Evolutionary conservation across 1,139 yeast species (phyloP).

Genomic region (Zygosaccharomyces pseudobailii): DNA sequence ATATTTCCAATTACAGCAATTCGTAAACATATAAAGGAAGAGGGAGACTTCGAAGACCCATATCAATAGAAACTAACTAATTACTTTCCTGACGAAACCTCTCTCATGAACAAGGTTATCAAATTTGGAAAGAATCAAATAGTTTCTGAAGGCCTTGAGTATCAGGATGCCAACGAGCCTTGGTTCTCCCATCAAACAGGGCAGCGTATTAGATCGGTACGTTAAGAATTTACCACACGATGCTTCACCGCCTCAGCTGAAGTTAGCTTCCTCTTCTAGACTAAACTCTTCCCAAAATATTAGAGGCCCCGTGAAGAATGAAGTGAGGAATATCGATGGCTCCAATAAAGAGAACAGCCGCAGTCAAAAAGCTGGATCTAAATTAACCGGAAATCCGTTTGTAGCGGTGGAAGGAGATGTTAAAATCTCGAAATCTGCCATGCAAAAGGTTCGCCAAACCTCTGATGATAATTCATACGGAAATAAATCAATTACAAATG

Average conservation of each 20-base stretch:
- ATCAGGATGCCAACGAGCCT: background rate
- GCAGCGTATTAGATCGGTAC: slow-evolving; percentile 28
- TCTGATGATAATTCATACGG: background rate
- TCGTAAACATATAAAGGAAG: background rate
- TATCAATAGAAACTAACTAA: background rate
- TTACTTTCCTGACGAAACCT: no score
- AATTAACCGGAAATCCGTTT: background rate
- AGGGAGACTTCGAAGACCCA: background rate
- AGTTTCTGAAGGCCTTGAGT: background rate
- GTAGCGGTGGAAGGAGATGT: background rate
- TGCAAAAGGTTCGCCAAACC: background rate
- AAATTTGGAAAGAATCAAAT: background rate
- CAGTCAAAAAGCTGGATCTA: background rate
- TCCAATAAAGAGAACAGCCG: slow-evolving; percentile 2
- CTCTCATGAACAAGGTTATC: background rate
- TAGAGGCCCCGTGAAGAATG: background rate
- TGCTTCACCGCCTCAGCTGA: slow-evolving; percentile 13
- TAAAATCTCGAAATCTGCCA: background rate
- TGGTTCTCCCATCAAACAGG: slow-evolving; percentile 15
- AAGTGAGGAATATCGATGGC: background rate
- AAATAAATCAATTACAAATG: slow-evolving; percentile 12
- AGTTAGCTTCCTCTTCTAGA: slow-evolving; percentile 22
- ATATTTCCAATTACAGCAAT: slow-evolving; percentile 1
- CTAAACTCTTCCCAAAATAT: slow-evolving; percentile 18
- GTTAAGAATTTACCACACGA: slow-evolving; percentile 17